Base-by-base conservation (phyloP, 2,329 filamentous ascomycete species). In the Exophiala bonariae region DNA sequence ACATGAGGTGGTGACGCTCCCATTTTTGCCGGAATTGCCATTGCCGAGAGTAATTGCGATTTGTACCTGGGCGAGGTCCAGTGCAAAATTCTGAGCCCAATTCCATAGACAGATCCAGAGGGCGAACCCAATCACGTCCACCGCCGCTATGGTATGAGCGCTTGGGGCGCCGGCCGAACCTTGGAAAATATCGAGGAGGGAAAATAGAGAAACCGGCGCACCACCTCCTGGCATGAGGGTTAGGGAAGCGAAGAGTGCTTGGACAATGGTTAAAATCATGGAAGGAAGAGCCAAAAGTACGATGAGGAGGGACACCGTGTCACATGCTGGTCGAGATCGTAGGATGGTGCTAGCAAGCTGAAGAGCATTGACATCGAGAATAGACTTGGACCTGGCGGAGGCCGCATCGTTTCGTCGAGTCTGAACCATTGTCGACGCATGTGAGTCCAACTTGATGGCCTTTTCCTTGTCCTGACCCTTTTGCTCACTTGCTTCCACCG, bases 221-320 rank as follows among this genome's bases (percentile, higher is more conserved):
- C 85, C 88, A 55, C 86, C 82, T 14, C 89, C 87, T 36, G 90
- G 88, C 54, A 96, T 89, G 65, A 96, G 95, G 38, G 91, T 96
- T 64, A 96, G 80, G 56, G 90, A 85, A 58, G 92, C 90, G 71
- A 96, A 97, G 58, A 96, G 80, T 64, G 90, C 85, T 69, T 96
- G 95, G 62, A 96, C 89, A 66, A 89, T 78, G 55, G 90, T 92
- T 61, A 96, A 79, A 49, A 92, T 84, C 61, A 92, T 85, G 17
- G 91, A 89, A 22, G 92, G 91, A 8, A 96, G 82, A 66, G 95
- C 91, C 70, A 96, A 87, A 58, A 97, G 81, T 61, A 96, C 87
- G 70, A 96, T 96, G 67, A 97, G 83, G 63, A 97, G 96, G 65
- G 92, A 90, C 70, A 96, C 89, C 52, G 92, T 96, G 72, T 97